Evolutionary conservation across 495 filamentous ascomycete genomes (phyloP), one percentile per base, ranked within the genome.

Genomic region (Annulohypoxylon maeteangense): DNA sequence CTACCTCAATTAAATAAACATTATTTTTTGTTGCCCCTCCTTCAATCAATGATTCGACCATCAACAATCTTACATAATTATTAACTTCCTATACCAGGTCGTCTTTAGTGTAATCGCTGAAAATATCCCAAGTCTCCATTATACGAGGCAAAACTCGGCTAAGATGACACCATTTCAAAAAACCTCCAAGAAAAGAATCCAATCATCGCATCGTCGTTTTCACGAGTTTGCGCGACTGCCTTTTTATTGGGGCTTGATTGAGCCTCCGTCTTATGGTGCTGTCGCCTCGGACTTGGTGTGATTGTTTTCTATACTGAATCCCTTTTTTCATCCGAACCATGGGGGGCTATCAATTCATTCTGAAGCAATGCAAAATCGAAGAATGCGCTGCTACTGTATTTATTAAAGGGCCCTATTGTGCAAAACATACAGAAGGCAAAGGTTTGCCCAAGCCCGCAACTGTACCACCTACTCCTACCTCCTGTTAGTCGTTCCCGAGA

Each of bases 101-200:
- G 44, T 60, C 7, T 64, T 29, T 25, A 45, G 53, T 61, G 59
- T 53, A 68, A 38, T 54, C 59, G 23, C 59, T 65, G 22, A 68
- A 57, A 16, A 25, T 42, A 47, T 68, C 38, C 61, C 47, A 31
- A 27, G 59, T 68, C 47, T 68, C 59, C 38, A 42, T 67, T 31
- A 10, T 14, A 60, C 62, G 65, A 59, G 34, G 34, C 48, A 64
- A 64, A 72, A 22, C 29, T 23, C 29, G 65, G 65, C 47, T 72
- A 72, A 68, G 56, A 72, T 72, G 70, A 72, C 65, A 60, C 65
- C 65, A 38, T 40, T 68, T 55, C 59, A 14, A 59, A 65, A 51
- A 63, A 25, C 27, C 22, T 68, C 36, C 44, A 63, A 68, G 65
- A 47, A 64, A 50, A 25, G 53, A 61, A 42, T 36, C 22, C 53